phyloP scores from a whole-genome alignment of 1,284 basidiomycete species.

The Ustilago vetiveriae region DNA sequence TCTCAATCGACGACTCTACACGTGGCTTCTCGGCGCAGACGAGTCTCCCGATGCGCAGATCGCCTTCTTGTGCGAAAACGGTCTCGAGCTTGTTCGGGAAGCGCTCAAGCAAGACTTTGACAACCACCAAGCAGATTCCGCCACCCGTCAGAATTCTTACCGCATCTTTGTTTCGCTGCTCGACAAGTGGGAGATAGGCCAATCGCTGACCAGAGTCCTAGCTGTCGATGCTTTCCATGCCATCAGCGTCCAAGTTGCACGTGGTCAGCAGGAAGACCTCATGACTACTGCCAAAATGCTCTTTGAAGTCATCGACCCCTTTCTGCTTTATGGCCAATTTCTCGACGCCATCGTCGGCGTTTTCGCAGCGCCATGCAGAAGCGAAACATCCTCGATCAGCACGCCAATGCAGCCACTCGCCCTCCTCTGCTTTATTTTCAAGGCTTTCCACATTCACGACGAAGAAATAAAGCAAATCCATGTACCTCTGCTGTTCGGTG shows the following conservation, averaged over 20 bases:
- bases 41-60: constrained; percentile 73
- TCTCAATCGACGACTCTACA: constrained; percentile 88
- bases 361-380: too few relatives aligned
- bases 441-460: constrained; percentile 78
- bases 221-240: constrained; percentile 82
- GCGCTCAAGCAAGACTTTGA: constrained; percentile 50
- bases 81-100: constrained; percentile 34
- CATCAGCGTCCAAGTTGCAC: constrained; percentile 72
- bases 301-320: constrained; percentile 91
- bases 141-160: constrained; percentile 82
- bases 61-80: constrained; percentile 45
- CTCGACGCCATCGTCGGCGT: constrained; percentile 69
- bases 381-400: too few relatives aligned
- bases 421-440: constrained; percentile 74
- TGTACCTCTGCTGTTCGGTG: constrained; percentile 71
- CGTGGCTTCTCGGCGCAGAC: constrained; percentile 84
- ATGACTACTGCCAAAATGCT: constrained; percentile 85
- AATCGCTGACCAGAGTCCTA: constrained; percentile 78
- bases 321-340: constrained; percentile 83
- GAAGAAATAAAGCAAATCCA: constrained; percentile 83
- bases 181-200: constrained; percentile 96
- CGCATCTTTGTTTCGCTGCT: constrained; percentile 93
- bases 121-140: constrained; percentile 71
- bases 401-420: constrained; percentile 60
- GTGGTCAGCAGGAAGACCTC: constrained; percentile 75